Percentiles rank a stretch among this genome's conserved stretches.
These are phyloP conservation scores for Magnusiomyces ingens DNA, from an alignment of 1,139 yeast species.

Conservation along the genomic window DNA sequence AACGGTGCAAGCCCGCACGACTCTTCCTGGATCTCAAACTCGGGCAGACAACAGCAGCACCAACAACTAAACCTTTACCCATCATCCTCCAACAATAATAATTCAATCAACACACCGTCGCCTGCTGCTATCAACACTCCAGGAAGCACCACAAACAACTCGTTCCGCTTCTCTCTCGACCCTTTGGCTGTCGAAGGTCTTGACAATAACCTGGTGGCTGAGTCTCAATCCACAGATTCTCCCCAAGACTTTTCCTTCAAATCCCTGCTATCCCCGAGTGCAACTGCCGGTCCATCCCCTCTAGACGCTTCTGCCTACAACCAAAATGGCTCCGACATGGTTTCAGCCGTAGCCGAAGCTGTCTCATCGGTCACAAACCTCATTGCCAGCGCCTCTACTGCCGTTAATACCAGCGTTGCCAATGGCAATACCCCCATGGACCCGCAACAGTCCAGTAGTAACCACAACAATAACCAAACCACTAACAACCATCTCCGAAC, in stretches of 20 bases:
- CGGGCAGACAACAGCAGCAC: conserved; percentile 8
- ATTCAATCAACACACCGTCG: conserved; percentile 15
- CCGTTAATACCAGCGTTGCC: too few relatives aligned
- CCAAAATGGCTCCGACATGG: too few relatives aligned
- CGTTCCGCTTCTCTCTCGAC: conserved; percentile 30
- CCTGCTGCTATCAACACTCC: conserved; percentile 10
- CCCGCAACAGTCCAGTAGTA: background rate
- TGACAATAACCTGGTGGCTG: conserved; percentile 17
- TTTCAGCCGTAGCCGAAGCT: too few relatives aligned
- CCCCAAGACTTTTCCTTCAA: background rate
- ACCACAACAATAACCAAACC: background rate
- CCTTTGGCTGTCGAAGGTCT: conserved; percentile 33
- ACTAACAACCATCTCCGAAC: background rate
- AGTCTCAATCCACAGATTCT: background rate
- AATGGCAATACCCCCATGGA: too few relatives aligned
- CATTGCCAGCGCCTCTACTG: too few relatives aligned
- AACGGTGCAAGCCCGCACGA: background rate
- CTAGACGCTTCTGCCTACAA: too few relatives aligned
- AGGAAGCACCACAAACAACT: conserved; percentile 17
- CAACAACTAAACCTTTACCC: conserved; percentile 9
- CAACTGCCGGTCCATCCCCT: too few relatives aligned
- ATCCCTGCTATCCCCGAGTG: background rate
- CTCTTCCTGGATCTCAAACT: background rate
- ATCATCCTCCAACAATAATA: conserved; percentile 12
- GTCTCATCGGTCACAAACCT: too few relatives aligned